Percentiles rank a stretch among this genome's conserved stretches.
phyloP scores from a whole-genome alignment of 2,329 filamentous ascomycete species.

The Xylariaceae sp. region DNA sequence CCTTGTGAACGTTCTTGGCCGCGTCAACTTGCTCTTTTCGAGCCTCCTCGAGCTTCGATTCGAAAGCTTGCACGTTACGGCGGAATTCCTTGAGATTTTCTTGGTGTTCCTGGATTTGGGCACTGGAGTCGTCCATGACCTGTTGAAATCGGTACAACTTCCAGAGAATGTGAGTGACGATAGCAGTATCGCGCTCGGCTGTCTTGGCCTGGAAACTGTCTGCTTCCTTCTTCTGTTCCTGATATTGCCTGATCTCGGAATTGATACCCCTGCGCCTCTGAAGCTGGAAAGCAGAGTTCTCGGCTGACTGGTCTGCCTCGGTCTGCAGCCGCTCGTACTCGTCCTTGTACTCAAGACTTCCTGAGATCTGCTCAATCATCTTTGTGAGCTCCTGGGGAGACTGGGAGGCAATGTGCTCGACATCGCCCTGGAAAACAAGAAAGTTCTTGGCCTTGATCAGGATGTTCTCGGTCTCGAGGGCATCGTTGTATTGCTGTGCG shows the following conservation, averaged over 20 bases:
- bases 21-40: conserved; percentile 78
- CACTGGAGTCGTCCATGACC: conserved; percentile 86
- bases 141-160: conserved; percentile 94
- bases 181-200: conserved; percentile 83
- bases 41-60: conserved; percentile 74
- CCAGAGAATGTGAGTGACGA: conserved; percentile 92
- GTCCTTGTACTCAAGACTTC: conserved; percentile 87
- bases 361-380: conserved; percentile 95
- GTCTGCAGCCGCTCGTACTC: conserved; percentile 90
- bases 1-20: conserved; percentile 69
- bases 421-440: conserved; percentile 95
- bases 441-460: conserved; percentile 98
- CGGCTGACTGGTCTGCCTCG: conserved; percentile 79
- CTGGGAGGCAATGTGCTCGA: conserved; percentile 93
- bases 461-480: conserved; percentile 90
- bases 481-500: conserved; percentile 88
- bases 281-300: conserved; percentile 84
- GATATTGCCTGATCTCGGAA: conserved; percentile 95
- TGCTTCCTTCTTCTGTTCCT: conserved; percentile 93
- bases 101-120: conserved; percentile 87
- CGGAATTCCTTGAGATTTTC: conserved; percentile 91
- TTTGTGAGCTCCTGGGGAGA: conserved; percentile 90
- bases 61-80: conserved; percentile 80
- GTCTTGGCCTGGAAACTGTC: conserved; percentile 90
- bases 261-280: conserved; percentile 91